A percentile compares a stretch with the other conserved stretches of the same genome.
These are phyloP conservation scores for Kickxella alabastrina DNA, from an alignment of 192 early-diverging fungal genomes.

Conservation along the genomic window DNA sequence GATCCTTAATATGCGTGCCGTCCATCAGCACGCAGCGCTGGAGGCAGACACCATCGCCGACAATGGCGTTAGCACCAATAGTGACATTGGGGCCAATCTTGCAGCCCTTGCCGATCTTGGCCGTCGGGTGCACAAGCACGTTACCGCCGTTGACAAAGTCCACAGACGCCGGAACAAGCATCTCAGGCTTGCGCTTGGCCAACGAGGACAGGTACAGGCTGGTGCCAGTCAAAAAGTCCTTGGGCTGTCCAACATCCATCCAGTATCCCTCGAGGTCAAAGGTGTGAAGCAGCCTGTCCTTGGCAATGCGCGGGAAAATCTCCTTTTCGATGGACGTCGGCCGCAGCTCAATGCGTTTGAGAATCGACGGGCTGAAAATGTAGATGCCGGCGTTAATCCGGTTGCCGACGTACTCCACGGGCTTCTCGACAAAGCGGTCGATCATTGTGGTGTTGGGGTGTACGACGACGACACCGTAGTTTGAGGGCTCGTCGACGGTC, in stretches of 20 bases:
- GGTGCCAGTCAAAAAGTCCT: constrained; percentile 94
- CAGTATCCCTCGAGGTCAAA: constrained; percentile 96
- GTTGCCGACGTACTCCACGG: constrained; percentile 89
- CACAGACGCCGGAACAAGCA: constrained; percentile 63
- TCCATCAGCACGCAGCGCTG: constrained; percentile 86
- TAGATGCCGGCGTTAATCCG: constrained; percentile 99
- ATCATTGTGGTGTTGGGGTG: constrained; percentile 70
- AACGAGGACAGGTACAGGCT: constrained; percentile 87
- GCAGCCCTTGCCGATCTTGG: constrained; percentile 92
- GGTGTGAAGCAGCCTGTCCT: constrained; percentile 81
- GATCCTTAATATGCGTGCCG: constrained; percentile 78
- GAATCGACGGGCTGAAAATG: constrained; percentile 88
- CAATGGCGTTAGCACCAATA: constrained; percentile 83
- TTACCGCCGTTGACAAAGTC: constrained; percentile 79
- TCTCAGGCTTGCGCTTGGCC: constrained; percentile 68
- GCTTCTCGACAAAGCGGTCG: constrained; percentile 98
- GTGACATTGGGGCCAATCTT: constrained; percentile 97
- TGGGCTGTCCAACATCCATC: constrained; percentile 99
- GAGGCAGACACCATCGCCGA: constrained; percentile 94
- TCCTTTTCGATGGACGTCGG: constrained; percentile 99
- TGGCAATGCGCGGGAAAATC: constrained; percentile 91
- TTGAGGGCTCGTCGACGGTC: constrained; percentile 95
- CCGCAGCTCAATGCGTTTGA: constrained; percentile 88
- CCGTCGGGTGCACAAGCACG: constrained; percentile 87
- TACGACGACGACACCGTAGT: constrained; percentile 97